Percentiles rank a stretch among this genome's conserved stretches.
Evolutionary conservation across 805 yeast genomes (phyloP).

Genomic region (Kuraishia hungarica): DNA sequence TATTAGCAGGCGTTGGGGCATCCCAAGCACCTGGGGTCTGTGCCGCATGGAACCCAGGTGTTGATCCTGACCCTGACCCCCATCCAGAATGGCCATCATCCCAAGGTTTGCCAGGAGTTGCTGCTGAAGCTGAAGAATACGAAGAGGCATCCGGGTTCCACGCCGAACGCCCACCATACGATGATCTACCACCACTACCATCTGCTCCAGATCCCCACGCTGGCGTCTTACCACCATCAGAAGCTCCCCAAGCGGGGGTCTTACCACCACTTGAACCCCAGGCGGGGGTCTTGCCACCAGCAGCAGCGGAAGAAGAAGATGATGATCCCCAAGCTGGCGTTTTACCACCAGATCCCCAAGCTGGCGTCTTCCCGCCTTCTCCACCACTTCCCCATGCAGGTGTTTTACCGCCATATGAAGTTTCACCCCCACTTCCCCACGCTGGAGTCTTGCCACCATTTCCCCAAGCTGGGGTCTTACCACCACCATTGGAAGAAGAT

Average conservation of each 20-base stretch:
- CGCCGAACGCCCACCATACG: constrained; percentile 31
- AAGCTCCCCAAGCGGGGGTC: constrained; percentile 44
- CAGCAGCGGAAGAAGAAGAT: constrained; percentile 12
- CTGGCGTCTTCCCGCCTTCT: constrained; percentile 30
- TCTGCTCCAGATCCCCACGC: constrained; percentile 37
- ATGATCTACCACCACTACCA: constrained; percentile 34
- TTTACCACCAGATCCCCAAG: constrained; percentile 31
- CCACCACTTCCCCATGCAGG: constrained; percentile 24
- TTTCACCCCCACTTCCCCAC: constrained; percentile 17
- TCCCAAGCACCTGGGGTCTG: constrained; percentile 36
- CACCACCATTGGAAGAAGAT: constrained; percentile 9
- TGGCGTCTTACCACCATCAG: constrained; percentile 32
- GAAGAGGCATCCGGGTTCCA: constrained; percentile 25
- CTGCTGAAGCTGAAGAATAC: constrained; percentile 11
- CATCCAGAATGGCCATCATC: constrained; percentile 26
- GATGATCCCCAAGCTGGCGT: constrained; percentile 12
- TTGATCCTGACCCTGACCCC: constrained; percentile 33
- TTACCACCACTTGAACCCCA: constrained; percentile 39
- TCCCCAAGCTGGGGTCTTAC: constrained; percentile 20
- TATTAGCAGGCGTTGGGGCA: constrained; percentile 34
- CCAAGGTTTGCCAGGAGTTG: constrained; percentile 32
- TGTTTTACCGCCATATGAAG: constrained; percentile 21
- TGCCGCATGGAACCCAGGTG: constrained; percentile 18
- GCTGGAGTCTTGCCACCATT: constrained; percentile 19
- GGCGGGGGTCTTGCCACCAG: constrained; percentile 44